Evolutionary conservation across 1,284 basidiomycete genomes (phyloP), one percentile per base, ranked within the genome.

Genomic region (Caloboletus firmus): DNA sequence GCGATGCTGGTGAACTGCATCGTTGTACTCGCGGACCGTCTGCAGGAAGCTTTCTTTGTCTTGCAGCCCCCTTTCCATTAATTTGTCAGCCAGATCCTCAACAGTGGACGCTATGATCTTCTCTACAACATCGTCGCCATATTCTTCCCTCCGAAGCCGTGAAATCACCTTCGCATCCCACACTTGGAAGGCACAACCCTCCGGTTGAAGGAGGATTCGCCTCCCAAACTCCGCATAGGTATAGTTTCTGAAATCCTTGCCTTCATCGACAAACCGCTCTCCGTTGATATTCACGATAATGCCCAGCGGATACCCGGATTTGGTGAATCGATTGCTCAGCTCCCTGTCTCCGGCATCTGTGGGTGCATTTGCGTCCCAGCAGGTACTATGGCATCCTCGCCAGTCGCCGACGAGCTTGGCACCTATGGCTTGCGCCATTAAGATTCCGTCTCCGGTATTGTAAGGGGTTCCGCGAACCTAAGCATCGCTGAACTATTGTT

Each of bases 381-480:
- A 81, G 5, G 84, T 87, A 55, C 82, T 84, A 59, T 88, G 86
- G 60, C 85, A 88, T 17, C 82, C 79, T 41, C 62, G 63, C 78
- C 82, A 87, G 68, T 87, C 83, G 4, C 84, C 84, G 0, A 70
- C 66, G 32, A 80, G 69, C 49, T 75, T 76, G n/a, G 81, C 84
- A n/a, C 83, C 82, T 30, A 81, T 59, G 10, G 71, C 65, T 18
- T 67, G 62, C 0, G 82, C 85, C 55, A 87, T 73, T 26, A 65
- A 54, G 55, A 87, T 76, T 0, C 82, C 82, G 55, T 87, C 86
- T 15, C 85, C 85, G 3, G 75, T 78, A 63, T 87, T 87, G 64
- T 82, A 85, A 3, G 85, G 85, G 2, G 84, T 87, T 17, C 86
- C 85, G 54, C 84, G 79, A 46, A 87, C 79, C 84, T 86, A 52